A percentile compares a stretch with the other conserved stretches of the same genome.
phyloP scores from a whole-genome alignment of 2,329 filamentous ascomycete genomes.

The Apiospora marii region DNA sequence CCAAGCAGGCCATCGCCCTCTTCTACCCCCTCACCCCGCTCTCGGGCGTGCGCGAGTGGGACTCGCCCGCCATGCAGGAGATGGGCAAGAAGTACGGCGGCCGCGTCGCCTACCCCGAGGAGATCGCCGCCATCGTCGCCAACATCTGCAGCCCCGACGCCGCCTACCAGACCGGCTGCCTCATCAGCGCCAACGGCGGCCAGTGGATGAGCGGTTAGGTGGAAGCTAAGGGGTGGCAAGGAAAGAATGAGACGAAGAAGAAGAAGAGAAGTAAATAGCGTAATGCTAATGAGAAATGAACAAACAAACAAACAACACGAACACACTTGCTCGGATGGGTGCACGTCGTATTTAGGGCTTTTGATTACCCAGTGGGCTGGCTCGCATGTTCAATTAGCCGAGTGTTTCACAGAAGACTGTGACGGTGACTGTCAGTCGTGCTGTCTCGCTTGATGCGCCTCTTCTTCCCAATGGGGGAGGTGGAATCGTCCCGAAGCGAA shows the following conservation, averaged over 20 bases:
- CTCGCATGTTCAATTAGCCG: not conserved
- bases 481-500: not conserved
- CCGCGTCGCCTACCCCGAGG: constrained; percentile 66
- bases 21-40: constrained; percentile 60
- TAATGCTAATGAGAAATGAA: not conserved
- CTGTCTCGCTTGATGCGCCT: not conserved
- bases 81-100: constrained; percentile 58
- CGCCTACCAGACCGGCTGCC: constrained; percentile 74
- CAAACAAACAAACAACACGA: not conserved
- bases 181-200: constrained; percentile 74
- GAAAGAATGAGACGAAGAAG: not conserved
- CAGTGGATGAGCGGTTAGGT: constrained; percentile 27
- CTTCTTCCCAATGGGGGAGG: constrained; percentile 8
- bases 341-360: not conserved
- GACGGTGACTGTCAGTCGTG: not conserved
- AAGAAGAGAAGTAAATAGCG: not conserved
- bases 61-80: constrained; percentile 40
- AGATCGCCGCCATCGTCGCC: constrained; percentile 74
- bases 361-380: not conserved
- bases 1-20: constrained; percentile 46
- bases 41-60: constrained; percentile 42
- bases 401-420: not conserved
- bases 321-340: too few relatives aligned
- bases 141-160: constrained; percentile 74
- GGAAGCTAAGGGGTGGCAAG: not conserved